Evolutionary conservation across 805 yeast genomes (phyloP).

Genomic region (Priceomyces castillae): DNA sequence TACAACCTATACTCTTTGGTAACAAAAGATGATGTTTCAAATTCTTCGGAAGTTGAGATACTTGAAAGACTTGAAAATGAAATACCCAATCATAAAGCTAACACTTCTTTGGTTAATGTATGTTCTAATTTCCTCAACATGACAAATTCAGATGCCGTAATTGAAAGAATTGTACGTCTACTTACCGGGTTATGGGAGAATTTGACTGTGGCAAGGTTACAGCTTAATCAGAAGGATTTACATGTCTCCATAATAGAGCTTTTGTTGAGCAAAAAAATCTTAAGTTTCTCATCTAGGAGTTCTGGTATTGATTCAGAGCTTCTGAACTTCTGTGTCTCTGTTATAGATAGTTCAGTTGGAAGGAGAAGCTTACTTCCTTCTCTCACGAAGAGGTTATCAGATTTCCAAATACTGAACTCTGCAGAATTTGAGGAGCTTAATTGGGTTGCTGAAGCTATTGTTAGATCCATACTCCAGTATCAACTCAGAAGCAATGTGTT

Average conservation of each 20-base stretch:
- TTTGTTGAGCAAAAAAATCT: constrained; percentile 40
- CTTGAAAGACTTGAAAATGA: constrained; percentile 1
- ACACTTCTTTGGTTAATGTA: constrained; percentile 22
- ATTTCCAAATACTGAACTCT: constrained; percentile 37
- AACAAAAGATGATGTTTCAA: neutral
- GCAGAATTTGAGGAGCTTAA: constrained; percentile 34
- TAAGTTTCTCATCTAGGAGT: constrained; percentile 35
- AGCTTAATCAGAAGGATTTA: constrained; percentile 60
- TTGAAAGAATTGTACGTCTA: constrained; percentile 27
- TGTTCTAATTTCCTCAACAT: constrained; percentile 14
- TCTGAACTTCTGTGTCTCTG: constrained; percentile 35
- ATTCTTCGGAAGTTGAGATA: neutral
- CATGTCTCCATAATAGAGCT: constrained; percentile 58
- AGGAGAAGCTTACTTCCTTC: constrained; percentile 69
- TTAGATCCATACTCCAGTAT: constrained; percentile 42
- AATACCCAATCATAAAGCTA: constrained; percentile 23
- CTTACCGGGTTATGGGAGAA: constrained; percentile 55
- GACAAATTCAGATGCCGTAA: constrained; percentile 4
- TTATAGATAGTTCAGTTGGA: constrained; percentile 50
- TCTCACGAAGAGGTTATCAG: constrained; percentile 46
- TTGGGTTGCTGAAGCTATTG: constrained; percentile 55
- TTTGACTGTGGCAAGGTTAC: constrained; percentile 56
- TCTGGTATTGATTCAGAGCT: constrained; percentile 26
- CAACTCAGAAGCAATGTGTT: constrained; percentile 60
- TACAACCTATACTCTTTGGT: constrained; percentile 11